Evolutionary conservation across 352 stramenopile species (phyloP), one percentile per base, ranked within the genome.

Genomic region (Phytophthora cactorum): DNA sequence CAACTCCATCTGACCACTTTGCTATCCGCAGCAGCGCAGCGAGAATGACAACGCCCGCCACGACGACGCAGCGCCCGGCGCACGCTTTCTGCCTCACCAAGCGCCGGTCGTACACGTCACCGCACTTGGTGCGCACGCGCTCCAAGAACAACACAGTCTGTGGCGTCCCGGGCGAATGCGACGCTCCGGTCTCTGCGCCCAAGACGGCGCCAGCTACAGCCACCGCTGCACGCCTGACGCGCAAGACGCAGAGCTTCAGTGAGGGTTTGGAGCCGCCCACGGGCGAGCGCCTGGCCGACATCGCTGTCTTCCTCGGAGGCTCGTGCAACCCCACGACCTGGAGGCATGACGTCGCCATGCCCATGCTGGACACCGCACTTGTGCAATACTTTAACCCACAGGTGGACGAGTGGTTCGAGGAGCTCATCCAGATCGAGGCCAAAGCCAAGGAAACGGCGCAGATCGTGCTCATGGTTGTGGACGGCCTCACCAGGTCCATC

Each of bases 281-380:
- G 6, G 67, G 57, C 49, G 62, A 81, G 56, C 75, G 68, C 32
- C 49, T 73, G 10, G 36, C 67, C 10, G 74, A 85, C 53, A 76
- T 86, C 15, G 84, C 87, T 60, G 74, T 96, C 6, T 95, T 97
- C 66, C 81, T 96, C 8, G 90, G 81, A 5, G 91, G 90, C 1
- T 95, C 88, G 7, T 97, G 91, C 67, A 96, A 96, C 70, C 90
- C 91, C 32, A 97, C 91, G 58, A 96, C 84, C 4, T 97, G 91
- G 91, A 77, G 91, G 15, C 72, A 70, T 12, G 90, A 97, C 43
- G 67, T 86, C 3, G 88, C 89, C 12, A 84, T 97, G 12, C 91
- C 91, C 12, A 52, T 92, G 41, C 80, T 97, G 9, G 77, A 92
- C 10, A 74, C 66, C 0, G 83, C 83, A 4, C 60, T 71, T 22